phyloP scores from a whole-genome alignment of 2,329 filamentous ascomycete genomes.

The Penicillium thymicola region DNA sequence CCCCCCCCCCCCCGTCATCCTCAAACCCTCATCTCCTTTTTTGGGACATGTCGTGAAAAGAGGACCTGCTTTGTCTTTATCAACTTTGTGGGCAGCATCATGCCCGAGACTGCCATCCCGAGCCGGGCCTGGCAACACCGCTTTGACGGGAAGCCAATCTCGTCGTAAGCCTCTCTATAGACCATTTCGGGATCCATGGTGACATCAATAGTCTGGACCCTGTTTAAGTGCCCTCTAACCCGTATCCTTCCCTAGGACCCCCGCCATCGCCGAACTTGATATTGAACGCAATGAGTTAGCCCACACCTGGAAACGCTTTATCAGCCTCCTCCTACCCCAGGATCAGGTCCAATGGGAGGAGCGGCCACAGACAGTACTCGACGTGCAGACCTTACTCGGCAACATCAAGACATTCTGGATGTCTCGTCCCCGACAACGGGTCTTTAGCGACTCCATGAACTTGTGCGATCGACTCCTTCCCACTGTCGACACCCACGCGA shows the following conservation, averaged over 20 bases:
- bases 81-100: conserved; percentile 16
- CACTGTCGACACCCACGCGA: conserved; percentile 29
- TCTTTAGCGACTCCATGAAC: conserved; percentile 26
- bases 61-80: conserved; percentile 4
- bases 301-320: conserved; percentile 37
- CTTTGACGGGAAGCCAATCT: conserved; percentile 30
- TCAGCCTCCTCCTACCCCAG: conserved; percentile 26
- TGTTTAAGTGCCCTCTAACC: background rate
- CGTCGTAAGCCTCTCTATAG: conserved; percentile 22
- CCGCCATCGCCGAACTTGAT: conserved; percentile 35
- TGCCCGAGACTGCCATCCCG: conserved; percentile 14
- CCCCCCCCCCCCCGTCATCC: background rate
- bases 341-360: conserved; percentile 31
- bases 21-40: conserved; percentile 12
- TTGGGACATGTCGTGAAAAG: conserved; percentile 15
- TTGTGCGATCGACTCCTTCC: conserved; percentile 30
- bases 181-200: background rate
- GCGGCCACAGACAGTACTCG: conserved; percentile 27
- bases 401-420: conserved; percentile 29
- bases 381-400: conserved; percentile 29
- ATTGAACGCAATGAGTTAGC: conserved; percentile 39
- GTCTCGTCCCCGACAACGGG: conserved; percentile 24
- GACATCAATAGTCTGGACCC: background rate
- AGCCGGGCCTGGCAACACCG: conserved; percentile 23
- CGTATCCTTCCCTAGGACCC: conserved; percentile 18